These are phyloP conservation scores for Cryptococcus jaspeensis DNA, from an alignment of 1,284 basidiomycete genomes.

Conservation along the genomic window DNA sequence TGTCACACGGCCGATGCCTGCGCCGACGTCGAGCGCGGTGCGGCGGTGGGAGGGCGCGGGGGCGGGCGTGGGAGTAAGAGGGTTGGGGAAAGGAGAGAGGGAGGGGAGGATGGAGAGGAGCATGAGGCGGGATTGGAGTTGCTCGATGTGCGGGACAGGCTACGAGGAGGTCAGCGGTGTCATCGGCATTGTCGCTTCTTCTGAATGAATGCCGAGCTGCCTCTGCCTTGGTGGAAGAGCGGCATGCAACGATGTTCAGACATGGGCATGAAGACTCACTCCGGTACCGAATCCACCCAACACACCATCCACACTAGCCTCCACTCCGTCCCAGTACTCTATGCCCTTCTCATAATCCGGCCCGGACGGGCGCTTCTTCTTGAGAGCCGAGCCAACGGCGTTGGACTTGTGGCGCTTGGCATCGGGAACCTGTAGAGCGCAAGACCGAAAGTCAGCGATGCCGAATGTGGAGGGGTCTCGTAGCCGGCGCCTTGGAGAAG, in stretches of 20 bases:
- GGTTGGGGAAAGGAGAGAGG: conserved; percentile 70
- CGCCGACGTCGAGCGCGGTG: conserved; percentile 79
- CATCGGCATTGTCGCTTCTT: too few species aligned
- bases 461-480: too few species aligned
- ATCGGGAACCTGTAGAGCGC: conserved; percentile 1
- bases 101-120: conserved; percentile 74
- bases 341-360: conserved; percentile 53
- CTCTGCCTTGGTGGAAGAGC: too few species aligned
- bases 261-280: conserved; percentile 27
- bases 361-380: conserved; percentile 25
- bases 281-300: conserved; percentile 54
- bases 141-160: conserved; percentile 83
- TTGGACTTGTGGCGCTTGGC: conserved; percentile 18
- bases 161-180: conserved; percentile 41
- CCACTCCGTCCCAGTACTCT: conserved; percentile 53
- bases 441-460: too few species aligned
- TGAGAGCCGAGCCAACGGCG: conserved; percentile 16
- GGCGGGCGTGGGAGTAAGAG: conserved; percentile 51
- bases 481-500: too few species aligned
- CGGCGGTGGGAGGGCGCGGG: conserved; percentile 41
- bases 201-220: too few species aligned
- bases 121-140: conserved; percentile 81
- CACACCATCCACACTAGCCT: conserved; percentile 53
- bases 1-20: conserved; percentile 88
- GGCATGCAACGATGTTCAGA: not conserved